Base-by-base conservation (phyloP, 345 rosid species). In the Gossypium australe region DNA sequence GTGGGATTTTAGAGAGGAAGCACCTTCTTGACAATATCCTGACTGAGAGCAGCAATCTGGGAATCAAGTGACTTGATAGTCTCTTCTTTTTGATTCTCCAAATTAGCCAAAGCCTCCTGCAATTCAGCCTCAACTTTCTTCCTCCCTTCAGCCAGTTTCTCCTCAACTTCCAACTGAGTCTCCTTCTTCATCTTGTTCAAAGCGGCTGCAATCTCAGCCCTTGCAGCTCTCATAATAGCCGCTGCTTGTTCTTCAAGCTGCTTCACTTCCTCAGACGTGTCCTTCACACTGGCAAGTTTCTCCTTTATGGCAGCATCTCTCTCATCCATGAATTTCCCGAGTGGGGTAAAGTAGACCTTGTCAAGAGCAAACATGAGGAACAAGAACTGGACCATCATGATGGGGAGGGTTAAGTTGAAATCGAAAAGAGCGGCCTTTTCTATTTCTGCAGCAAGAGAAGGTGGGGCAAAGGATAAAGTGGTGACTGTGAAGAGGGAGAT, bases 351-450 rank as follows among this genome's bases (percentile, higher is more conserved):
- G 84, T 85, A 94, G 63, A 90, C 11, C 80, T 93, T 93, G 90
- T 95, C 98, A 0, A 94, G 87, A 0, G 91, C 90, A 61, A 95
- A 83, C 98, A 93, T 95, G 69, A 95, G 87, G 75, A 90, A 27
- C 77, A 95, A 81, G 75, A 94, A 94, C 80, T 94, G 90, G 12
- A 41, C 94, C 82, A 86, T 86, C 78, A 94, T 91, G 78, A 94
- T 89, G 41, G 98, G 98, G 7, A 94, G 89, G 20, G 97, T 94
- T 2, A 94, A 78, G 83, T 94, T 87, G 92, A 92, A 95, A 76
- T 95, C 99, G 84, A 95, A 95, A 58, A 95, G 97, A 14, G 90
- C 85, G 0, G 98, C 99, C 12, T 95, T 95, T 73, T 93, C 96
- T 44, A 91, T 83, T 52, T 90, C 96, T 18, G 13, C 98, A 2